A percentile compares a stretch with the other conserved stretches of the same genome.
Conservation (phyloP, 1,139 yeast genomes). For the Hansenula lynferdii region DNA sequence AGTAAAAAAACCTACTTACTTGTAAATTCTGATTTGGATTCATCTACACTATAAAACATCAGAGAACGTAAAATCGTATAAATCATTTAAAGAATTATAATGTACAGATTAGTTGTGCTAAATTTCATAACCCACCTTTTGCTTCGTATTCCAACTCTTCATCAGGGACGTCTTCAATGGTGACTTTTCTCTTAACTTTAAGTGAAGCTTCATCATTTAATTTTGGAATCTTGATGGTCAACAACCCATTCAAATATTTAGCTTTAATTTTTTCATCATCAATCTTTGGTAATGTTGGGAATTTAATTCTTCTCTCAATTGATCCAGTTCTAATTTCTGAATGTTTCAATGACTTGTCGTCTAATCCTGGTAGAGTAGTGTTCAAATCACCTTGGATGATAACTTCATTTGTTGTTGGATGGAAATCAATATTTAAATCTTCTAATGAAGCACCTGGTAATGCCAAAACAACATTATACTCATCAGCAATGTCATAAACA, state of each 20-base stretch:
- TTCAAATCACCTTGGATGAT: conserved; percentile 41
- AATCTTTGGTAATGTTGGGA: conserved; percentile 47
- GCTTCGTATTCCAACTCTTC: conserved; percentile 32
- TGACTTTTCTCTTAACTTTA: conserved; percentile 35
- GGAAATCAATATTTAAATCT: conserved; percentile 48
- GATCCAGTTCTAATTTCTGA: conserved; percentile 45
- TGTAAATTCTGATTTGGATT: too few species aligned
- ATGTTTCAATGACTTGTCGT: conserved; percentile 30
- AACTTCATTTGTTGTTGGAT: conserved; percentile 46
- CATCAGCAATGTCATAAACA: conserved; percentile 41
- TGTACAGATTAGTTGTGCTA: too few species aligned
- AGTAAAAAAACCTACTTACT: too few species aligned
- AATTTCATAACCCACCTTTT: conserved; percentile 11
- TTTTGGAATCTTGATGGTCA: conserved; percentile 48
- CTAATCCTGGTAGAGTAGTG: conserved; percentile 32
- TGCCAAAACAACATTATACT: conserved; percentile 41
- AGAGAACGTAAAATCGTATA: too few species aligned
- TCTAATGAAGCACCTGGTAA: conserved; percentile 50
- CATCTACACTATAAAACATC: too few species aligned
- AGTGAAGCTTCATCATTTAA: conserved; percentile 22
- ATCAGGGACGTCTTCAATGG: conserved; percentile 36
- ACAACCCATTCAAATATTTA: conserved; percentile 43
- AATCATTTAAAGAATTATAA: too few species aligned
- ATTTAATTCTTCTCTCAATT: conserved; percentile 48
- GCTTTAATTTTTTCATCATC: conserved; percentile 50